Conservation (phyloP, 495 filamentous ascomycete species). For the Neurospora sp. region DNA sequence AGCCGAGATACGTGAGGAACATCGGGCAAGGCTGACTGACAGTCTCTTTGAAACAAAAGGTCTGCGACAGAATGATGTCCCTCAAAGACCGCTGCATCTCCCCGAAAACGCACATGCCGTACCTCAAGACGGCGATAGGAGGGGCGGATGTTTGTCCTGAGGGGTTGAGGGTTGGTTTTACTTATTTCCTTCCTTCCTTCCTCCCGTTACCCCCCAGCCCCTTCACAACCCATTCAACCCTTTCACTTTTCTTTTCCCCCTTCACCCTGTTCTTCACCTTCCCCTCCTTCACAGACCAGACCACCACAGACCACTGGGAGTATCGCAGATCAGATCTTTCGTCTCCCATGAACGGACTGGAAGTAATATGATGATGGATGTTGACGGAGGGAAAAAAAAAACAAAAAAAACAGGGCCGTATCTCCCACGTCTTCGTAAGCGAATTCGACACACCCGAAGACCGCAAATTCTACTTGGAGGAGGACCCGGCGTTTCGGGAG, state of each 20-base stretch:
- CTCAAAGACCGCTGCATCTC: conserved; percentile 36
- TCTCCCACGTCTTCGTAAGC: conserved; percentile 49
- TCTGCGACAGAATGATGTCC: conserved; percentile 19
- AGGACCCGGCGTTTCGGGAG: conserved; percentile 42
- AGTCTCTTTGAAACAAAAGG: background rate
- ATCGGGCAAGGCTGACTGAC: too few relatives aligned
- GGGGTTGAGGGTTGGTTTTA: conserved; percentile 13
- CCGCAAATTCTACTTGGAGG: conserved; percentile 40
- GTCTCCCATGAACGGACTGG: too few relatives aligned
- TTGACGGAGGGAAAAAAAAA: background rate
- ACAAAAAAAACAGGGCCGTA: conserved; percentile 33
- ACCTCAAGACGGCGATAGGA: conserved; percentile 46
- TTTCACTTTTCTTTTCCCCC: background rate
- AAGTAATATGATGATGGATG: too few relatives aligned
- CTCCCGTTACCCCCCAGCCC: background rate
- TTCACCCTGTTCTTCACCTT: background rate
- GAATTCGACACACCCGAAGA: conserved; percentile 52
- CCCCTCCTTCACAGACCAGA: background rate
- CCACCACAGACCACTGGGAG: background rate
- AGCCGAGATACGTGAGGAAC: too few relatives aligned
- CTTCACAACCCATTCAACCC: too few relatives aligned
- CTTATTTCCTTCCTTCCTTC: background rate
- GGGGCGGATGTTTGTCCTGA: conserved; percentile 54
- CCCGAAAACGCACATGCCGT: conserved; percentile 40
- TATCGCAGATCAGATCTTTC: too few relatives aligned